phyloP scores from a whole-genome alignment of 805 yeast genomes.

The Candida krabiensis region DNA sequence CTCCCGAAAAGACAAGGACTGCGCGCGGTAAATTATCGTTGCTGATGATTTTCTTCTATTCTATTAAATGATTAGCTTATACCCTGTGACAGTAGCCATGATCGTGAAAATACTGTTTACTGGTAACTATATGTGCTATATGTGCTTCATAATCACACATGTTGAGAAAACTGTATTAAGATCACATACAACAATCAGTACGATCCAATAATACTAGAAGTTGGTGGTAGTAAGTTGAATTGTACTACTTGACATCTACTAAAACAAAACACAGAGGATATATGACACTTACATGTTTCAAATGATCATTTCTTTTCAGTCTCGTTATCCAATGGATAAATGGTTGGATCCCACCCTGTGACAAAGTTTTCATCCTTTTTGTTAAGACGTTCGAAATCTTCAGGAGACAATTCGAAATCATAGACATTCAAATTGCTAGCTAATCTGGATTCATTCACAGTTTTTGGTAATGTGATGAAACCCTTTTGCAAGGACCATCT shows the following conservation, averaged over 20 bases:
- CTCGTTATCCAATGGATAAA: slow-evolving; percentile 17
- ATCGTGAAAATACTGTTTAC: no score
- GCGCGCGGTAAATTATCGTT: no score
- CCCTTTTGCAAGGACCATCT: slow-evolving; percentile 72
- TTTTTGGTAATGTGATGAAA: slow-evolving; percentile 42
- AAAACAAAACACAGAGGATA: no score
- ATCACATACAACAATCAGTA: not conserved
- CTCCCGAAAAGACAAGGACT: no score
- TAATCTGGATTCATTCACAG: slow-evolving; percentile 34
- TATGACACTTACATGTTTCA: no score
- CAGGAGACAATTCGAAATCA: slow-evolving; percentile 40
- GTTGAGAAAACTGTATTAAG: not conserved
- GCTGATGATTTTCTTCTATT: no score
- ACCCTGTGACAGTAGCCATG: no score
- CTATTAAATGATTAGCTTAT: no score
- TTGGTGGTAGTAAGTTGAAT: not conserved
- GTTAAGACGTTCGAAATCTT: slow-evolving; percentile 36
- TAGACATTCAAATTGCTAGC: slow-evolving; percentile 41
- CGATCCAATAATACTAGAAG: not conserved
- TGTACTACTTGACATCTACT: not conserved
- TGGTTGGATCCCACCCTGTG: slow-evolving; percentile 22
- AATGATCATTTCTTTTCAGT: not conserved
- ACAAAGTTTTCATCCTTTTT: slow-evolving; percentile 10
- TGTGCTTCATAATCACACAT: not conserved
- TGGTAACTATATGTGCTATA: no score